phyloP scores from a whole-genome alignment of 805 yeast genomes.

The Candida coleopterorum region DNA sequence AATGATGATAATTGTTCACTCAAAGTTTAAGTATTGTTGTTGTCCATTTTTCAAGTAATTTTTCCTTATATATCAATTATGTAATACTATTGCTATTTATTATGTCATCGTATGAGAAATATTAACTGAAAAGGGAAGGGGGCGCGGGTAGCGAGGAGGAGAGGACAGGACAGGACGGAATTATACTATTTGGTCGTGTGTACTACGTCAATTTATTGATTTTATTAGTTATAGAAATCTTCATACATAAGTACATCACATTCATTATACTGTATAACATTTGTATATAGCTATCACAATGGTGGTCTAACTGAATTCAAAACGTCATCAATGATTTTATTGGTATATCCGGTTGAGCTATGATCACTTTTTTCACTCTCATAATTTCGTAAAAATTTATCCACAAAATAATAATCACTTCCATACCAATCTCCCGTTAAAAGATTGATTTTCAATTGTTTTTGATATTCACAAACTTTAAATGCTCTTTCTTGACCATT shows the following conservation, averaged over 20 bases:
- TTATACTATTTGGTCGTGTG: too few species aligned
- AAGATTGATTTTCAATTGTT: conserved; percentile 25
- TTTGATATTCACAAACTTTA: conserved; percentile 9
- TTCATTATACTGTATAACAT: background rate
- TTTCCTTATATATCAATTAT: too few species aligned
- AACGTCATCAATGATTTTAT: conserved; percentile 34
- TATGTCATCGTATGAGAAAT: too few species aligned
- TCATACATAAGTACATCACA: background rate
- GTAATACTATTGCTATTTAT: too few species aligned
- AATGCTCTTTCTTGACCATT: background rate
- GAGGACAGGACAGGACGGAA: too few species aligned
- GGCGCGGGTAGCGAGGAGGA: too few species aligned
- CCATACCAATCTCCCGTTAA: conserved; percentile 43
- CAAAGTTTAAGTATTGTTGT: too few species aligned
- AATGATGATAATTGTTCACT: too few species aligned
- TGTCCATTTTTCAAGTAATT: too few species aligned
- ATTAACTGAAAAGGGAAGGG: too few species aligned
- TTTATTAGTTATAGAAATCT: background rate
- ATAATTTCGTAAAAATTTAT: conserved; percentile 20
- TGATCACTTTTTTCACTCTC: conserved; percentile 15
- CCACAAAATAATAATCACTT: conserved; percentile 32
- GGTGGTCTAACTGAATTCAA: conserved; percentile 33
- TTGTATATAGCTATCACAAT: conserved; percentile 9
- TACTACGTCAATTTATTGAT: too few species aligned
- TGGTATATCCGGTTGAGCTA: conserved; percentile 31